A percentile compares a stretch with the other conserved stretches of the same genome.
phyloP scores from a whole-genome alignment of 2,329 filamentous ascomycete genomes.

The Coniochaeta ligniaria region DNA sequence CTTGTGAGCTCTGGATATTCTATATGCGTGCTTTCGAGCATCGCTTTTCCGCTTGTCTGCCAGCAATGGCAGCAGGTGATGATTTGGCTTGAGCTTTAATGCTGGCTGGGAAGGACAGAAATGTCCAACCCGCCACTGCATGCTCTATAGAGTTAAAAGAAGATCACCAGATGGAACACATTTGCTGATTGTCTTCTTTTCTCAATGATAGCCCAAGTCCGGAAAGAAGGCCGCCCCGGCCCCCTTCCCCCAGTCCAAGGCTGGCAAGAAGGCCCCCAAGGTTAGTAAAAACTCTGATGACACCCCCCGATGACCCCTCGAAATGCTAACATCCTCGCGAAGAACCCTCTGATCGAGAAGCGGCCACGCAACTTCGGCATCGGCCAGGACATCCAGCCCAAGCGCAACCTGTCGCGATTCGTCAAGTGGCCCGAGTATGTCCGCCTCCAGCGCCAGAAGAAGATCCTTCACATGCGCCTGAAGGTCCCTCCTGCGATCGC shows the following conservation, averaged over 20 bases:
- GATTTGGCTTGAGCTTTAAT: constrained; percentile 58
- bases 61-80: constrained; percentile 41
- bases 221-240: constrained; percentile 98
- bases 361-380: constrained; percentile 96
- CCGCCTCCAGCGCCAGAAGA: constrained; percentile 86
- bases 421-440: constrained; percentile 99
- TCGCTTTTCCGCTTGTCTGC: constrained; percentile 32
- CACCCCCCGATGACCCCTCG: constrained; percentile 2
- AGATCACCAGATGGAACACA: constrained; percentile 70
- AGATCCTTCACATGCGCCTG: constrained; percentile 97
- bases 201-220: constrained; percentile 99
- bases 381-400: constrained; percentile 96
- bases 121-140: constrained; percentile 33
- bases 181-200: constrained; percentile 95
- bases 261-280: constrained; percentile 94
- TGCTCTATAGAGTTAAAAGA: constrained; percentile 91
- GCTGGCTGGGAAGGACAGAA: constrained; percentile 32
- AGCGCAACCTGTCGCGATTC: constrained; percentile 94
- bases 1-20: constrained; percentile 1
- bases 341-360: constrained; percentile 99
- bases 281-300: constrained; percentile 46
- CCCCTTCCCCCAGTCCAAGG: constrained; percentile 93
- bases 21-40: constrained; percentile 18
- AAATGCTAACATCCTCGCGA: constrained; percentile 9
- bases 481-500: constrained; percentile 97